A percentile compares a stretch with the other conserved stretches of the same genome.
Evolutionary conservation across 1,284 basidiomycete species (phyloP).

Genomic region (Lignosus rhinocerotis): DNA sequence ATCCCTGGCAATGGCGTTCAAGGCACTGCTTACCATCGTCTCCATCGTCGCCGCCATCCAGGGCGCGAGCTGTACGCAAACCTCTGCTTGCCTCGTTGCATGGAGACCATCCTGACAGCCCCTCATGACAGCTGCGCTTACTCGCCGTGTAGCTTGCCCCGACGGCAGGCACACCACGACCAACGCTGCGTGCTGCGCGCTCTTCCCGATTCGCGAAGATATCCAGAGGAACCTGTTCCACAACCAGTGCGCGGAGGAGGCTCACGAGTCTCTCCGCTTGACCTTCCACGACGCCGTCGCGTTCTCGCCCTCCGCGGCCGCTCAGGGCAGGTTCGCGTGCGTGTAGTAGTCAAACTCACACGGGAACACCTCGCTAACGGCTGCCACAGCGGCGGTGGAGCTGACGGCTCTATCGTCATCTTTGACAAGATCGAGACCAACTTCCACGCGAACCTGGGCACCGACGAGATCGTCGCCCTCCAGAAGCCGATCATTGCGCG

Average conservation of each 20-base stretch:
- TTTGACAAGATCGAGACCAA: background rate
- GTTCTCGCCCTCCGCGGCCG: constrained; percentile 2
- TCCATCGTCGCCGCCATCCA: too few species aligned
- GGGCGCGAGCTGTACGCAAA: too few species aligned
- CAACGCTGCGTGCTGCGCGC: constrained; percentile 38
- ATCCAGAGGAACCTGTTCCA: background rate
- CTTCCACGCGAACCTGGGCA: background rate
- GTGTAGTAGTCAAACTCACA: background rate
- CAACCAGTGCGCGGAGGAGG: background rate
- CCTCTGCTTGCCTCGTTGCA: too few species aligned
- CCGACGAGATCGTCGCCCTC: background rate
- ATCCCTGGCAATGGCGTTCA: too few species aligned
- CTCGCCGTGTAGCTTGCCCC: constrained; percentile 16
- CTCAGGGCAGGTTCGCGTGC: constrained; percentile 4
- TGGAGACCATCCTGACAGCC: too few species aligned
- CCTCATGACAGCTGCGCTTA: constrained; percentile 4
- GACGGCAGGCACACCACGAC: constrained; percentile 28
- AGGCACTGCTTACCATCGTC: too few species aligned
- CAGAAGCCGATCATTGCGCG: background rate
- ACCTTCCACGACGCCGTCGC: constrained; percentile 17
- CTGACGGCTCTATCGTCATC: background rate
- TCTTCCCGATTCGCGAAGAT: constrained; percentile 31
- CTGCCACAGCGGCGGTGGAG: background rate
- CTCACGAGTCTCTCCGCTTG: background rate
- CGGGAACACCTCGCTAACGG: background rate